phyloP scores from a whole-genome alignment of 2,329 filamentous ascomycete species.

The Ophiosphaerella herpotricha region DNA sequence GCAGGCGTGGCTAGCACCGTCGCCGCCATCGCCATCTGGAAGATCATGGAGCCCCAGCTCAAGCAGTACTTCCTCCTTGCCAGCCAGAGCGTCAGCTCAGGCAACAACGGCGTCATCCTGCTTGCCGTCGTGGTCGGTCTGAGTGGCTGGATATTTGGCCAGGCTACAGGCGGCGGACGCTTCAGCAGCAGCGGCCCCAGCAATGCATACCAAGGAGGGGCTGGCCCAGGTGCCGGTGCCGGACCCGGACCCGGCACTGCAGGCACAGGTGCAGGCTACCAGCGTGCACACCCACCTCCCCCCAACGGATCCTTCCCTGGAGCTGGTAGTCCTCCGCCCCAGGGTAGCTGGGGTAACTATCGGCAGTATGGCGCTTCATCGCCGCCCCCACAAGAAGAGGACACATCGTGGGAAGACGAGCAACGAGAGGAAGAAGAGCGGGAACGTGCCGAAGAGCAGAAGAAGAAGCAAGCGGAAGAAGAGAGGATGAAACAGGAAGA shows the following conservation, averaged over 20 bases:
- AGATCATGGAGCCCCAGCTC: conserved; percentile 73
- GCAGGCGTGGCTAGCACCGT: conserved; percentile 82
- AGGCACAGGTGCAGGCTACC: conserved; percentile 33
- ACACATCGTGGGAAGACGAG: conserved; percentile 41
- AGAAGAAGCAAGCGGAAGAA: conserved; percentile 15
- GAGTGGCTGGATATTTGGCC: conserved; percentile 76
- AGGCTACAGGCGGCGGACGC: conserved; percentile 61
- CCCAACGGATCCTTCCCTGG: conserved; percentile 42
- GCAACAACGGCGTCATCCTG: conserved; percentile 73
- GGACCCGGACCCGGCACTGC: conserved; percentile 33
- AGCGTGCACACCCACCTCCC: conserved; percentile 35
- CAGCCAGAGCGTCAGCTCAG: conserved; percentile 58
- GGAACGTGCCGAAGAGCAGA: conserved; percentile 63
- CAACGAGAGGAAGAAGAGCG: conserved; percentile 54
- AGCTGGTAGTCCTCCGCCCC: conserved; percentile 36
- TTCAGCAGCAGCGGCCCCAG: conserved; percentile 32
- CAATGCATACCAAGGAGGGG: conserved; percentile 37
- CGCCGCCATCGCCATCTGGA: conserved; percentile 72
- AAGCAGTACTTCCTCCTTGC: conserved; percentile 74
- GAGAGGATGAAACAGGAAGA: conserved; percentile 43
- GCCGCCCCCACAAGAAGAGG: conserved; percentile 37
- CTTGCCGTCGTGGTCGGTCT: conserved; percentile 75
- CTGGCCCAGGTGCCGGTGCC: conserved; percentile 35
- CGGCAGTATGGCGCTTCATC: conserved; percentile 38
- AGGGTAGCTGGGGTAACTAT: conserved; percentile 35